Percentiles rank a stretch among this genome's conserved stretches.
phyloP scores from a whole-genome alignment of 352 stramenopile genomes.

The Pythium scleroteichum region DNA sequence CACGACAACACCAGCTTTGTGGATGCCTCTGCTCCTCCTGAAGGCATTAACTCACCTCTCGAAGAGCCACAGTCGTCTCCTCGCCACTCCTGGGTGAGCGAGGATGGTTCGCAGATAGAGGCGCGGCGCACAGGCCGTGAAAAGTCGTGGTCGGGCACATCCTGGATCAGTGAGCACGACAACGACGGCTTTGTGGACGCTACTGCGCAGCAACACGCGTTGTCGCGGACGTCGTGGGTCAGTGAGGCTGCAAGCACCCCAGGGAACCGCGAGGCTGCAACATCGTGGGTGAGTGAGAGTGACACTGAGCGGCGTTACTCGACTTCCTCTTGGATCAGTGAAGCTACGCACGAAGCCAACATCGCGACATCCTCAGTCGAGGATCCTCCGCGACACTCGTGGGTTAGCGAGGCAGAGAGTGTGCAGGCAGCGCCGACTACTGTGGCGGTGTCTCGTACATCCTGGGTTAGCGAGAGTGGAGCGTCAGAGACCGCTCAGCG shows the following conservation, averaged over 20 bases:
- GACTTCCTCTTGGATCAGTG: constrained; percentile 18
- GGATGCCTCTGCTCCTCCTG: background rate
- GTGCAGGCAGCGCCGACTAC: background rate
- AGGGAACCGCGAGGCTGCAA: background rate
- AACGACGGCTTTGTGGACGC: constrained; percentile 4
- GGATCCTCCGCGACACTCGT: constrained; percentile 12
- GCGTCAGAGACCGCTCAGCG: background rate
- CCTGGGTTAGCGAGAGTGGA: constrained; percentile 15
- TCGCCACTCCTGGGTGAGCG: constrained; percentile 21
- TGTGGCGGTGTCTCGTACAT: constrained; percentile 1
- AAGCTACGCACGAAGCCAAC: background rate
- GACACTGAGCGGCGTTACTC: background rate
- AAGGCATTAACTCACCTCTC: too few relatives aligned
- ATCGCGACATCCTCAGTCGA: background rate
- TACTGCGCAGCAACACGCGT: background rate
- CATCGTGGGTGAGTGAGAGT: constrained; percentile 10
- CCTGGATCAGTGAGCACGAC: constrained; percentile 21
- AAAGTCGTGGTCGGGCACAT: constrained; percentile 17
- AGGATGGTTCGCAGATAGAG: background rate
- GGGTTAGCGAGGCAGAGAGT: constrained; percentile 18
- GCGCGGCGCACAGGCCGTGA: constrained; percentile 1
- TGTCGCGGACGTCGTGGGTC: constrained; percentile 8
- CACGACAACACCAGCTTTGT: constrained; percentile 14
- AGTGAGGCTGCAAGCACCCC: constrained; percentile 8
- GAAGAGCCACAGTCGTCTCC: background rate